Evolutionary conservation across 768 basidiomycete species (phyloP).

Genomic region (Mycena rebaudengoi): DNA sequence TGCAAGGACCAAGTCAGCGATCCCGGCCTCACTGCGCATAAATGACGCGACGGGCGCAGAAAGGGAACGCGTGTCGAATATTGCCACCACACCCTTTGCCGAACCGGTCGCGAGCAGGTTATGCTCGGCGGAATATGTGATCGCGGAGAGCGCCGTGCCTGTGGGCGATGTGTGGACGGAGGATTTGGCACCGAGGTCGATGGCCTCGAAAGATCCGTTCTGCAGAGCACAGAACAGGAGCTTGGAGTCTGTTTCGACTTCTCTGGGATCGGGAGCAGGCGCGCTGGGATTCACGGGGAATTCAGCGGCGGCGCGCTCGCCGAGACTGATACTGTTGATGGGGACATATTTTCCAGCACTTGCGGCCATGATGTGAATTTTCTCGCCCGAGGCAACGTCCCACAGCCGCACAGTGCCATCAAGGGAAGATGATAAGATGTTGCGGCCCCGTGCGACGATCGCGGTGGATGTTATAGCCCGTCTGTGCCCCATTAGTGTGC

Average conservation of each 20-base stretch:
- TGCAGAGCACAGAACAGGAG: slow-evolving; percentile 63
- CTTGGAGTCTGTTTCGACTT: slow-evolving; percentile 58
- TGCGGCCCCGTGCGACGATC: slow-evolving; percentile 73
- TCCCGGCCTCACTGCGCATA: slow-evolving; percentile 52
- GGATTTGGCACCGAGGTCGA: slow-evolving; percentile 59
- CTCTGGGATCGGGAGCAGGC: slow-evolving; percentile 38
- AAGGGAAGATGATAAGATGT: slow-evolving; percentile 70
- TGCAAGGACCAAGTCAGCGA: slow-evolving; percentile 58
- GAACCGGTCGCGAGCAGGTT: slow-evolving; percentile 69
- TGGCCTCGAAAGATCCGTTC: slow-evolving; percentile 61
- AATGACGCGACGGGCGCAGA: slow-evolving; percentile 50
- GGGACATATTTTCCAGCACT: slow-evolving; percentile 44
- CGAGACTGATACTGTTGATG: slow-evolving; percentile 55
- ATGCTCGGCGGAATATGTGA: slow-evolving; percentile 50
- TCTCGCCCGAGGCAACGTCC: slow-evolving; percentile 68
- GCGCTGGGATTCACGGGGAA: neutral
- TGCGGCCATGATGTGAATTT: slow-evolving; percentile 54
- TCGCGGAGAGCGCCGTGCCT: slow-evolving; percentile 46
- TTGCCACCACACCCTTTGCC: slow-evolving; percentile 56
- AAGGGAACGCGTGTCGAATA: slow-evolving; percentile 64
- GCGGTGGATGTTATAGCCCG: slow-evolving; percentile 68
- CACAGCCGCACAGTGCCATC: slow-evolving; percentile 78
- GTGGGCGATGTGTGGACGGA: slow-evolving; percentile 39
- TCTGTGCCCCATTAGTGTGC: slow-evolving; percentile 72
- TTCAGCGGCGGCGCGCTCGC: slow-evolving; percentile 42